Percentiles rank a stretch among this genome's conserved stretches.
Conservation (phyloP, 495 filamentous ascomycete genomes). For the Xylaria longipes region DNA sequence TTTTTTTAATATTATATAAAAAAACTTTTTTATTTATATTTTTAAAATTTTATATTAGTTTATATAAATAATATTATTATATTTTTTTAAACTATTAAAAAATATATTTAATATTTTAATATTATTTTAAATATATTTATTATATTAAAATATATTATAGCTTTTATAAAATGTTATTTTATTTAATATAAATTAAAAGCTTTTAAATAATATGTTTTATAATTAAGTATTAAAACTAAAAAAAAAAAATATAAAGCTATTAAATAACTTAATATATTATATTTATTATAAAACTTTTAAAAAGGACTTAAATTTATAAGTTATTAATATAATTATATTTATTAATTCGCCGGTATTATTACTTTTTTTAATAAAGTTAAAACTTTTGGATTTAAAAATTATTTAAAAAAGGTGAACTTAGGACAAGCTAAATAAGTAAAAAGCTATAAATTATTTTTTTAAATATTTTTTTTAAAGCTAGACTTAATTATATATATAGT, state of each 20-base stretch:
- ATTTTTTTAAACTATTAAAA: too few species aligned
- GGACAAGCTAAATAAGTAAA: not conserved
- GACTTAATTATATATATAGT: not conserved
- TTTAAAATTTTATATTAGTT: too few species aligned
- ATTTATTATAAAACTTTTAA: too few species aligned
- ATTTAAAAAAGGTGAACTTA: not conserved
- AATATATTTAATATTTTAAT: too few species aligned
- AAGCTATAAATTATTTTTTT: not conserved
- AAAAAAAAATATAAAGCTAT: not conserved
- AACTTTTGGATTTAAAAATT: slow-evolving; percentile 6
- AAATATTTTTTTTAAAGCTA: not conserved
- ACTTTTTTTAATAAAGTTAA: not conserved
- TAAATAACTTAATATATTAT: not conserved
- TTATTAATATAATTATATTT: not conserved
- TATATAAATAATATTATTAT: too few species aligned
- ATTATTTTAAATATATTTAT: too few species aligned
- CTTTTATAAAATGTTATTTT: not conserved
- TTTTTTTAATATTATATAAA: not conserved
- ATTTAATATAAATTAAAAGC: not conserved
- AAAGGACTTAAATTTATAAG: too few species aligned
- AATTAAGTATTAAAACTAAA: too few species aligned
- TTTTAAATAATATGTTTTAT: not conserved
- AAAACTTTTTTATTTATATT: not conserved
- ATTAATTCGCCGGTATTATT: not conserved
- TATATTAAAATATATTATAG: not conserved